Evolutionary conservation across 805 yeast species (phyloP).

Genomic region (Candida argentea): DNA sequence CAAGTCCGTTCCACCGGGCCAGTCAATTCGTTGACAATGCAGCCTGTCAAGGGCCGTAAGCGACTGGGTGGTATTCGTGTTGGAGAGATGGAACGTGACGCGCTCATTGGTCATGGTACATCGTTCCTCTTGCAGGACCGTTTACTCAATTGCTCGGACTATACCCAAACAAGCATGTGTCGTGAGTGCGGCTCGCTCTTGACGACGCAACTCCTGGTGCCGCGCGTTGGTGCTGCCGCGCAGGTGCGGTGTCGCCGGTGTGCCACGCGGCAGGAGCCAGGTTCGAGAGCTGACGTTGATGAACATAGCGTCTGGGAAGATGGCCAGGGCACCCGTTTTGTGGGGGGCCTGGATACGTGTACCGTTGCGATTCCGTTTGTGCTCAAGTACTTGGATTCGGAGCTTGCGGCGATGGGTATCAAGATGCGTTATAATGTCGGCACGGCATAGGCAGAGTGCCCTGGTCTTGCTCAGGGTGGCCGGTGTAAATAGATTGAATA

Average conservation of each 20-base stretch:
- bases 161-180: conserved; percentile 84
- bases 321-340: conserved; percentile 84
- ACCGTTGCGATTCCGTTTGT: conserved; percentile 96
- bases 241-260: conserved; percentile 85
- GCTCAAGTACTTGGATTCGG: conserved; percentile 88
- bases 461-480: no score
- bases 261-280: conserved; percentile 58
- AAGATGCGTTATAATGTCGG: conserved; percentile 79
- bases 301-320: conserved; percentile 91
- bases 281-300: conserved; percentile 40
- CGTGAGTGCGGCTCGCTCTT: conserved; percentile 88
- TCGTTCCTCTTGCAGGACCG: conserved; percentile 92
- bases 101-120: conserved; percentile 96
- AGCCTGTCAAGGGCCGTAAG: conserved; percentile 98
- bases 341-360: conserved; percentile 90
- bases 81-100: conserved; percentile 99
- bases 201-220: conserved; percentile 84
- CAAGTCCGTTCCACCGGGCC: conserved; percentile 99
- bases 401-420: conserved; percentile 96
- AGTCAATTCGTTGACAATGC: conserved; percentile 93
- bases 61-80: conserved; percentile 99
- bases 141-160: conserved; percentile 88
- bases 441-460: conserved; percentile 1
- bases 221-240: conserved; percentile 77
- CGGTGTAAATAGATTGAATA: no score